Evolutionary conservation across 192 early-diverging fungal genomes (phyloP), one percentile per base, ranked within the genome.

Genomic region (Paraglomus brasilianum): DNA sequence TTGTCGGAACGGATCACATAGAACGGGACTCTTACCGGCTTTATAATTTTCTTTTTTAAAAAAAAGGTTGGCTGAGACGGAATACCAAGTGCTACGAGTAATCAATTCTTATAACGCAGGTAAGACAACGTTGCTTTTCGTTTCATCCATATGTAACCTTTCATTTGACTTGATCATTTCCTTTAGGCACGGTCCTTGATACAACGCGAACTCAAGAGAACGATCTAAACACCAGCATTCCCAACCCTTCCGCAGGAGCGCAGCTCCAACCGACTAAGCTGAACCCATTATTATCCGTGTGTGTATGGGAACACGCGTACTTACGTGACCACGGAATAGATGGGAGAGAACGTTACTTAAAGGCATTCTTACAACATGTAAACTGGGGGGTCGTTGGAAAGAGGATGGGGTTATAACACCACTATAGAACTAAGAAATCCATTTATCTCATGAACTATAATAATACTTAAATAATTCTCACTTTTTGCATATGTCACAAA

Each of bases 271-370:
- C 30, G 30, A 30, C 30, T 3, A 30, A 30, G 30, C 3, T 30
- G 30, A 30, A 66, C n/a, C 78, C 78, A 6, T 74, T 80, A 24
- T 69, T 80, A 40, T 74, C 64, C 22, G 19, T 80, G 21, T 75
- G 71, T 40, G 72, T 80, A 67, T 80, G 78, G 78, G 78, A 80
- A 69, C 78, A 80, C 59, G 78, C 78, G 5, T 80, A 80, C 61
- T 42, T 80, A 60, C 76, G 65, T 5, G 78, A 80, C 30, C 77
- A 74, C 63, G 78, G 78, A 7, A 38, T 80, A 3, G 63, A 77
- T 49, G 78, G 78, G 21, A 72, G 72, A 63, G 41, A 75, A 57
- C 44, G 50, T 30, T 80, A 80, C 63, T 53, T 80, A 45, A 48
- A 57, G 14, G 65, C 66, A 41, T 80, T 80, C 75, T 80, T 74